Base-by-base conservation (phyloP, 176 grass and related monocot genomes). In the Triticum turgidum region DNA sequence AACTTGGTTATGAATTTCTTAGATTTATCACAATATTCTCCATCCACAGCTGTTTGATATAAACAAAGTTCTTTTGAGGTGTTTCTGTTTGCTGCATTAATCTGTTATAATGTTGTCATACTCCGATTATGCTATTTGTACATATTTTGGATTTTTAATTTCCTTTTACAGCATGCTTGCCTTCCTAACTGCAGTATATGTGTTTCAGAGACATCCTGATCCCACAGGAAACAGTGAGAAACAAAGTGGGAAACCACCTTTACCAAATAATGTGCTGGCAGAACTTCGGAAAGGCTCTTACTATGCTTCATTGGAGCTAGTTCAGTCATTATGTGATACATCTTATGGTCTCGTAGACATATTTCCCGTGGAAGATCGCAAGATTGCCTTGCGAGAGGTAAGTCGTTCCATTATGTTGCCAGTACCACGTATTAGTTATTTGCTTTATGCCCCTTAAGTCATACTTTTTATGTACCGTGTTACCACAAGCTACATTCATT, bases 341-440 rank as follows among this genome's bases (percentile, higher is more conserved):
- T 99, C 97, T 20, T 99, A 96, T 90, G 94, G 94, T 14, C 83
- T 99, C 45, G 94, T 99, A 63, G 94, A 99, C 83, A 94, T 99
- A 81, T 99, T 96, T 81, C 97, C 94, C 62, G 80, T 96, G 73
- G 97, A 99, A 81, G 97, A 99, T 89, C 97, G 97, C 76, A 96
- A 99, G 89, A 91, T 91, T 88, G 94, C 97, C 62, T 91, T 99
- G 15, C 89, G 89, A 51, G 97, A 99, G 94, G 97, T 96, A 86
- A 66, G 76, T 58, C 2, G 49, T 62, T 67, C 6, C 69, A 79
- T 65, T 88, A 81, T 7, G 59, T 79, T 87, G 56, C 32, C 49
- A 78, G 33, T 72, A 1, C 56, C 7, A 1, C 20, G 18, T 49
- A 25, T 38, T 84, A 39, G 56, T 76, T 65, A n/a, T 74, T 84